Evolutionary conservation across 352 stramenopile species (phyloP), one percentile per base, ranked within the genome.

Genomic region (Pythium utonaiense): DNA sequence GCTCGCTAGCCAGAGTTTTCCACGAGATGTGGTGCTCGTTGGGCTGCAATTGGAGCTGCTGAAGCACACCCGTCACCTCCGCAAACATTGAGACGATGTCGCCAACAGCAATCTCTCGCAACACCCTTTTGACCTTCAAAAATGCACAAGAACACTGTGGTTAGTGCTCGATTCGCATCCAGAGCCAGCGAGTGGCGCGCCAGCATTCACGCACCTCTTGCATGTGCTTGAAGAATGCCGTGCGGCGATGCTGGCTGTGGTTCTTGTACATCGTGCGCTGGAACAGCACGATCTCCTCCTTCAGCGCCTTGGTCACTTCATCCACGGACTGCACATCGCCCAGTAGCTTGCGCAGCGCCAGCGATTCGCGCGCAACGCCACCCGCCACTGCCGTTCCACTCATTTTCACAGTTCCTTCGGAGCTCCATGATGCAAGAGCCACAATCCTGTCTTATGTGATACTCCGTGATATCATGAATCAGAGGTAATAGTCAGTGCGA

Each of bases 181-280:
- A 47, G 19, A 5, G 3, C 3, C 19, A n/a, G 13, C 34, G n/a
- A 17, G 13, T 8, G 0, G 1, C 25, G 13, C 4, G 1, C 6
- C 24, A 12, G 7, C 4, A 64, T 38, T 6, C 14, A 44, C 41
- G 22, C 3, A 85, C 77, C 41, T 89, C 68, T 64, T 93, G 77
- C 33, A 95, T 70, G 55, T 91, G 80, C 66, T 89, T 77, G 61
- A 79, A 95, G 67, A 91, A 95, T 34, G 81, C 82, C 8, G 83
- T 78, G 21, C 86, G 83, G 3, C 86, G 83, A 56, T 95, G 86
- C 67, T 95, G 86, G 66, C 80, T 95, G 51, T 90, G 80, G 61
- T 95, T 95, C 63, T 93, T 95, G 75, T 95, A 95, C 78, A 95
- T 91, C 16, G 58, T 77, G 27, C 80, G 81, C 61, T 88, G 83